Conservation (phyloP, 2,329 filamentous ascomycete genomes). For the Massarina eburnea region DNA sequence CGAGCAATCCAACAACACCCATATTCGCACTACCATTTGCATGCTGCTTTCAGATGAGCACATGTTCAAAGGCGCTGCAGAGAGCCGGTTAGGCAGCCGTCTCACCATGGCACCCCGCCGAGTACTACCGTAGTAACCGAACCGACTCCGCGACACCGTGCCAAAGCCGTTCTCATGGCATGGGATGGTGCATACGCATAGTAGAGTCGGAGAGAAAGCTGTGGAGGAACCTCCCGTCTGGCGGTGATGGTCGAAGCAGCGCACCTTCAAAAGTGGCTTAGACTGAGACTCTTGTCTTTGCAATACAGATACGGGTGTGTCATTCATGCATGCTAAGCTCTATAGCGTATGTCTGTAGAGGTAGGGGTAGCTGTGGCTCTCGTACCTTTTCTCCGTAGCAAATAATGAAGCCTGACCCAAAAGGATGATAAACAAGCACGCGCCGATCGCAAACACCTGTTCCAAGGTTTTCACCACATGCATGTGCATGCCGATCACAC, state of each 20-base stretch:
- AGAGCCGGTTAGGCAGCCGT: too few relatives aligned
- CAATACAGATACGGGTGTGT: slow-evolving; percentile 42
- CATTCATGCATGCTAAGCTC: slow-evolving; percentile 11
- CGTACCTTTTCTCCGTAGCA: too few relatives aligned
- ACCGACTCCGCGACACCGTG: slow-evolving; percentile 11
- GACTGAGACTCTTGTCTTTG: slow-evolving; percentile 37
- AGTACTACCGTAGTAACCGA: too few relatives aligned
- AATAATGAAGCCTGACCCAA: too few relatives aligned
- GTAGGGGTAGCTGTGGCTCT: too few relatives aligned
- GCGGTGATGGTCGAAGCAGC: slow-evolving; percentile 19
- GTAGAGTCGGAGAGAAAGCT: slow-evolving; percentile 27
- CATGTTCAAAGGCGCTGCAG: too few relatives aligned
- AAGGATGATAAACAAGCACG: not conserved
- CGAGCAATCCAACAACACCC: too few relatives aligned
- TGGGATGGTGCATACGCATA: slow-evolving; percentile 15
- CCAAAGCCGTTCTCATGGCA: slow-evolving; percentile 25
- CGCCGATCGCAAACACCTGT: not conserved
- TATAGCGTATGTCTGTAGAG: not conserved
- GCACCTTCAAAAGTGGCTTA: slow-evolving; percentile 36
- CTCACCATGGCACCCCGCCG: too few relatives aligned
- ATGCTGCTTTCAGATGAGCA: too few relatives aligned
- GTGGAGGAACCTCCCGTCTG: slow-evolving; percentile 20
- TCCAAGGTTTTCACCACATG: too few relatives aligned
- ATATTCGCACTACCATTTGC: too few relatives aligned
- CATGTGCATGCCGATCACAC: too few relatives aligned